Evolutionary conservation across 1,139 yeast genomes (phyloP), one percentile per base, ranked within the genome.

Genomic region (Sugiyamaella sp.): DNA sequence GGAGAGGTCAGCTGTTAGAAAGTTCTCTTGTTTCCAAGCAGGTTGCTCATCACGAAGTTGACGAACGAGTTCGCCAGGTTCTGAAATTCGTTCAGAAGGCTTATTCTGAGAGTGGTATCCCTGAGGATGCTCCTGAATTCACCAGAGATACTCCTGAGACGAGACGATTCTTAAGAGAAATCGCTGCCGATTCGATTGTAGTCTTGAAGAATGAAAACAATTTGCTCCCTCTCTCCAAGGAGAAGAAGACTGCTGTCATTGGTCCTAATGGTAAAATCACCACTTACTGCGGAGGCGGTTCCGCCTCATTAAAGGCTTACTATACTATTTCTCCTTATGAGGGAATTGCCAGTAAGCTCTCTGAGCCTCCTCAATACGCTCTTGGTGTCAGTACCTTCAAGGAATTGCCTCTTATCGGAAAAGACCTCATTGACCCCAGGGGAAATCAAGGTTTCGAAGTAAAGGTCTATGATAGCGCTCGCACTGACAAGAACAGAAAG

Each of bases 261-360:
- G 84, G 84, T 17, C 80, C 82, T 37, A 78, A 77, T 55, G 81
- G 80, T 21, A 75, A 74, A 58, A 63, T 64, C 19, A 69, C 79
- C 22, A 67, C 75, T 16, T 73, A 68, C 60, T 70, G 78, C 22
- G 83, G 84, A 52, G 84, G 84, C 52, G 84, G 84, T 35, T 79
- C 82, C 4, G 81, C 83, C 22, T 71, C 80, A 2, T 64, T 79
- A 60, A 62, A 62, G 4, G 74, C 82, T 2, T 76, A 79, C 57
- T 77, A 78, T 63, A 71, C 73, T 4, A 69, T 76, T n/a, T 70
- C 79, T 14, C 80, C 82, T 9, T 76, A 63, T 52, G 76, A 78
- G 2, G 81, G 78, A 45, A 68, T 79, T 56, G 55, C 67, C 4
- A 56, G 63, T 35, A 73, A 72, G 61, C 19, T 70, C 3, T 70